Base-by-base conservation (phyloP, 441 rosid genomes). In the Iberis amara region DNA sequence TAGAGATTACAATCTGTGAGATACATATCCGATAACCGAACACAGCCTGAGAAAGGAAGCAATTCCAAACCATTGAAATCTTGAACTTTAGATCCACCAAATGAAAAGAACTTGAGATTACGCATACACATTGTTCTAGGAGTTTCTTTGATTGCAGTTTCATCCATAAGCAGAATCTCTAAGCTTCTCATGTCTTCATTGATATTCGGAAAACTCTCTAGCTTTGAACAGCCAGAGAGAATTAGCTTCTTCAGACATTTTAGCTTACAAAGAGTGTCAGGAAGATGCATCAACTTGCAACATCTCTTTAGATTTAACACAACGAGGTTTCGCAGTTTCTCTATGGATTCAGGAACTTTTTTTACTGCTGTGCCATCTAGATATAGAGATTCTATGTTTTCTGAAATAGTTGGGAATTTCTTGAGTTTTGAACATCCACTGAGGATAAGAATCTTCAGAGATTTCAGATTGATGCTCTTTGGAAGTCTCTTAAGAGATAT, bases 1-100 rank as follows among this genome's bases (percentile, higher is more conserved):
- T 24, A 41, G 8, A 62, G 37, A 45, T 46, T 52, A 14, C 59
- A 59, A 12, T 38, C 10, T 18, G 61, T 47, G 57, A 71, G 58
- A 66, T 37, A 18, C 49, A 66, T 30, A 8, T 63, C 50, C 14
- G 32, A 31, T 11, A 66, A 15, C 28, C 4, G 8, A 24, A 35
- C 32, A 21, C 60, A 48, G 7, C 61, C 68, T 7, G 73, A 63
- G 36, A 52, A 51, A 38, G 61, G 47, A 2, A 55, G 38, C 26
- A 68, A 14, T 3, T 42, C 61, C 38, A 63, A 53, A 47, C 21
- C 21, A 42, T n/a, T 46, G 41, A 28, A 24, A n/a, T 49, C 63
- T 4, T 37, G 47, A 15, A 65, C 54, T 51, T 57, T 50, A 30
- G 69, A 63, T 58, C 59, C 65, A 36, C 65, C 54, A 47, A 57